Percentiles rank a stretch among this genome's conserved stretches.
Conservation (phyloP, 352 stramenopile species). For the Phytophthora vignae region DNA sequence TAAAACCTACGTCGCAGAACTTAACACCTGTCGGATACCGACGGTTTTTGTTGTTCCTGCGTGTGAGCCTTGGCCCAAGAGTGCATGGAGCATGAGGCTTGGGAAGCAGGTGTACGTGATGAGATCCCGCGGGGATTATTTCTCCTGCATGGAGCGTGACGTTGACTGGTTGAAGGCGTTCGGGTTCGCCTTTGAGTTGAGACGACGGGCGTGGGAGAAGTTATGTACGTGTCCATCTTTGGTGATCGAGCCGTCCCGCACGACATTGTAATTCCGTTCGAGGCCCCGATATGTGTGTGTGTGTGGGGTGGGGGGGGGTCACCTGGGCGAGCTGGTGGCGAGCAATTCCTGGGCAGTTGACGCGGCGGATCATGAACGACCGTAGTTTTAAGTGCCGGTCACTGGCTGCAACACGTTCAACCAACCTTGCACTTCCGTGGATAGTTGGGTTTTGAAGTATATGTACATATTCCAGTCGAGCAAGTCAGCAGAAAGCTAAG, state of each 20-base stretch:
- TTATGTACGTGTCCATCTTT: not conserved
- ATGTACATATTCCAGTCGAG: no score
- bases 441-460: no score
- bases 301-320: constrained; percentile 48
- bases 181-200: constrained; percentile 38
- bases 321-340: constrained; percentile 5
- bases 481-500: no score
- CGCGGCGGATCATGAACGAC: no score
- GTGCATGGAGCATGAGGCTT: constrained; percentile 35
- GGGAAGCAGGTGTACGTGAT: constrained; percentile 18
- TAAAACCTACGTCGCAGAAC: constrained; percentile 39
- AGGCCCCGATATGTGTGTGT: not conserved
- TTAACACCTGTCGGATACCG: constrained; percentile 34
- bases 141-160: constrained; percentile 40
- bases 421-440: no score
- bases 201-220: not conserved
- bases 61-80: constrained; percentile 38
- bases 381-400: no score
- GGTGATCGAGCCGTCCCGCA: constrained; percentile 39
- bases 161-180: constrained; percentile 9
- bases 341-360: no score
- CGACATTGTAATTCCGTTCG: not conserved
- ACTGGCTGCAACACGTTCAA: no score
- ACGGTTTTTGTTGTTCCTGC: constrained; percentile 48
- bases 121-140: constrained; percentile 34